Evolutionary conservation across 2,329 filamentous ascomycete genomes (phyloP), one percentile per base, ranked within the genome.

Genomic region (Phialocephala sp.): DNA sequence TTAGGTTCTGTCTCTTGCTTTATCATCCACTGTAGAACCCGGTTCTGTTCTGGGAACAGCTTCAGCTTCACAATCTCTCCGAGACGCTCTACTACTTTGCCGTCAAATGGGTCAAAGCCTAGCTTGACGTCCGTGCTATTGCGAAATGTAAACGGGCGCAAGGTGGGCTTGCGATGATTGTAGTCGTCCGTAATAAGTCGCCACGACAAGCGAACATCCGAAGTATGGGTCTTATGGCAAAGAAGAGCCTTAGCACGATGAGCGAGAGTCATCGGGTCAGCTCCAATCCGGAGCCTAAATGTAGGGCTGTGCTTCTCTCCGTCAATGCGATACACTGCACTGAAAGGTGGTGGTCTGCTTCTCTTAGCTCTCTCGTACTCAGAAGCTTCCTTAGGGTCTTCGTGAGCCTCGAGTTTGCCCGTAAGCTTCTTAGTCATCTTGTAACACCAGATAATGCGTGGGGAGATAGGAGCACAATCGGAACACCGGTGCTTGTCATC

Each of bases 11-110:
- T 66, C 72, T 91, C 89, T 73, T 87, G 85, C 0, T 68, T 20
- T 11, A 79, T 72, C 86, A 89, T 89, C 88, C 88, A 91, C 0
- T 75, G 68, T 1, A 91, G 75, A 2, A 84, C 85, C 20, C 60
- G 54, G 4, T 14, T 52, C 24, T 18, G 32, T 9, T 35, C 22
- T 12, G 11, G 9, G 45, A 22, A 22, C 45, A 50, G n/a, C 22
- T 50, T 50, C 15, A 43, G 45, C 1, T 6, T 11, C 8, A 24
- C 45, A 5, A 24, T 24, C 37, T 50, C 11, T 1, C 12, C 6
- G 3, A 14, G 8, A 15, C 18, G 18, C 50, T 22, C 11, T 50
- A 60, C 11, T 9, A 36, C 24, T 11, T 12, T n/a, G 43, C 50
- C 1, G 1, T 54, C 14, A 32, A 39, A 15, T 5, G 52, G 15